phyloP scores from a whole-genome alignment of 2,329 filamentous ascomycete genomes.

The Penicillium sclerotigenum region DNA sequence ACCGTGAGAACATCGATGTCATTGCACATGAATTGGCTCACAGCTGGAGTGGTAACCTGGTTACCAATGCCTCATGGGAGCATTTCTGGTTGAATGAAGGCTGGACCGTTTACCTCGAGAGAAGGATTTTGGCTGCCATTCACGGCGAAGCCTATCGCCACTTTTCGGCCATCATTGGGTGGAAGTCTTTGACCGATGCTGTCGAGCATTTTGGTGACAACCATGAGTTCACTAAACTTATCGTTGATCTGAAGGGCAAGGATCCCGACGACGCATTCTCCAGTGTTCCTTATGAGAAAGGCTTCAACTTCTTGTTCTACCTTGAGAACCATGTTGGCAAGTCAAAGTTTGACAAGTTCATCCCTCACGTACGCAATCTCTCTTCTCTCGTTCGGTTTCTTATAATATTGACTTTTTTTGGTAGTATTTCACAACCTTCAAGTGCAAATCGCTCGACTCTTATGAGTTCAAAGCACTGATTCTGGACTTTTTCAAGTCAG shows the following conservation, averaged over 20 bases:
- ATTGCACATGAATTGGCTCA: constrained; percentile 80
- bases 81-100: constrained; percentile 66
- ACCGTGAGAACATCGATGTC: constrained; percentile 88
- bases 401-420: constrained; percentile 5
- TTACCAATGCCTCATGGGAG: constrained; percentile 53
- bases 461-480: constrained; percentile 92
- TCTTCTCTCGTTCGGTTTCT: background rate
- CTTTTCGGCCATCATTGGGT: constrained; percentile 94
- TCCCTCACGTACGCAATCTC: constrained; percentile 61
- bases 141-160: constrained; percentile 84
- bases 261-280: constrained; percentile 97
- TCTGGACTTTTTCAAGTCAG: constrained; percentile 74
- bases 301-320: constrained; percentile 89
- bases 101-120: constrained; percentile 94
- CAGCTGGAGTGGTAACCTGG: constrained; percentile 82
- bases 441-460: constrained; percentile 82
- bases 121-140: constrained; percentile 55
- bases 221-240: constrained; percentile 89
- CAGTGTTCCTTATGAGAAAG: constrained; percentile 90
- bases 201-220: constrained; percentile 75
- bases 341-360: constrained; percentile 90
- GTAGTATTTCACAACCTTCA: constrained; percentile 79
- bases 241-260: constrained; percentile 80
- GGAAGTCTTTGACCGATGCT: constrained; percentile 81
- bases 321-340: constrained; percentile 82